Conservation (phyloP, 257 asterid genomes). For the Forsythia viridissima region DNA sequence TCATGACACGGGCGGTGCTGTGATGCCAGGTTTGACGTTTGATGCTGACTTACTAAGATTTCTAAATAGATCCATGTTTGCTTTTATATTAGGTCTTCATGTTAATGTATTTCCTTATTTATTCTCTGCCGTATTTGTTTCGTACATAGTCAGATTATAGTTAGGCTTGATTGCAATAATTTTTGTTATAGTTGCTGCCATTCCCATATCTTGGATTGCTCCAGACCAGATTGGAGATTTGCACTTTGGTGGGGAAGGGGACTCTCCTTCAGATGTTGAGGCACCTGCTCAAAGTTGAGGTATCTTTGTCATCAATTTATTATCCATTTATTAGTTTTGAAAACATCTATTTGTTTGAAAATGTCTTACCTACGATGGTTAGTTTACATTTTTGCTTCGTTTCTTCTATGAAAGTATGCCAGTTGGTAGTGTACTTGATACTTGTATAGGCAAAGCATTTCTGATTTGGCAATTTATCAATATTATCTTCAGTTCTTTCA, state of each 20-base stretch:
- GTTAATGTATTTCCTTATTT: background rate
- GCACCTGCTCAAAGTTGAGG: slow-evolving; percentile 23
- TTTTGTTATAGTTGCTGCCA: background rate
- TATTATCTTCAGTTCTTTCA: too few species aligned
- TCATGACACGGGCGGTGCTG: slow-evolving; percentile 20
- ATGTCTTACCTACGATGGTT: background rate
- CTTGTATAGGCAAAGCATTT: too few species aligned
- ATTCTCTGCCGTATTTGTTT: background rate
- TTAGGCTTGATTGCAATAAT: background rate
- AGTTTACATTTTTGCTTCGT: background rate
- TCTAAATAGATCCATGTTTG: background rate
- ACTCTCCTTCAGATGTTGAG: background rate
- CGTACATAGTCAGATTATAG: background rate
- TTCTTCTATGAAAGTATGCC: background rate
- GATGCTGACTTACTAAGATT: background rate
- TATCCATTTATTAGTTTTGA: background rate
- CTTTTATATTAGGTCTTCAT: background rate
- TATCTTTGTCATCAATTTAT: background rate
- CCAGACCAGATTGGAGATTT: background rate
- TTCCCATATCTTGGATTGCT: background rate
- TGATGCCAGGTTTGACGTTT: slow-evolving; percentile 16
- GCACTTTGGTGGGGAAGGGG: background rate
- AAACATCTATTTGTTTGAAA: background rate
- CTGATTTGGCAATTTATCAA: too few species aligned
- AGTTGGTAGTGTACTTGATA: too few species aligned